These are phyloP conservation scores for Litchi chinensis DNA, from an alignment of 345 rosid species.

Conservation along the genomic window DNA sequence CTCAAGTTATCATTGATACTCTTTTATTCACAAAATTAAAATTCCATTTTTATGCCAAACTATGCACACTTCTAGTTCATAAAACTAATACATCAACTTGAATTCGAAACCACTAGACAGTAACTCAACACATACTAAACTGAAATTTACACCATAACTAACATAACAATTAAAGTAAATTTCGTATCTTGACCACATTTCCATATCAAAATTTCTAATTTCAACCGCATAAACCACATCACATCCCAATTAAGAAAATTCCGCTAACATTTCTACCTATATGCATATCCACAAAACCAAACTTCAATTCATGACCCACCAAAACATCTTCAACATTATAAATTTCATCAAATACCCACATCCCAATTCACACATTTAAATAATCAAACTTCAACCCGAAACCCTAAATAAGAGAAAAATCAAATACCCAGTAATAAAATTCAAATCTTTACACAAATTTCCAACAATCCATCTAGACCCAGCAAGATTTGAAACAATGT, in stretches of 20 bases:
- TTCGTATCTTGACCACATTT: background rate
- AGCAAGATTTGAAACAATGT: background rate
- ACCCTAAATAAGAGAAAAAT: background rate
- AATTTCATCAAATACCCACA: background rate
- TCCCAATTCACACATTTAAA: constrained; percentile 6
- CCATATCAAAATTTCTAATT: background rate
- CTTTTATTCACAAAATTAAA: background rate
- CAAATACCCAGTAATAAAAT: background rate
- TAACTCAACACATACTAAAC: background rate
- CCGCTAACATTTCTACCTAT: background rate
- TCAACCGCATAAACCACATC: background rate
- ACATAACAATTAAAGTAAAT: background rate
- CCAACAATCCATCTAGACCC: background rate
- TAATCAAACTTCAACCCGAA: background rate
- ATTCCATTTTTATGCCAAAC: background rate
- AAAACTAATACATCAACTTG: background rate
- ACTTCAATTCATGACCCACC: background rate
- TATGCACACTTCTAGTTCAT: background rate
- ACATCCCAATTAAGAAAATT: background rate
- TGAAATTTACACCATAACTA: background rate
- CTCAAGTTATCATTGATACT: background rate
- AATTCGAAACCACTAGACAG: background rate
- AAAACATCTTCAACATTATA: background rate
- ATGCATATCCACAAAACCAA: background rate
- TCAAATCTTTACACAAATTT: background rate